Evolutionary conservation across 306 rosid genomes (phyloP).

Genomic region (Quercus aquifolioides): DNA sequence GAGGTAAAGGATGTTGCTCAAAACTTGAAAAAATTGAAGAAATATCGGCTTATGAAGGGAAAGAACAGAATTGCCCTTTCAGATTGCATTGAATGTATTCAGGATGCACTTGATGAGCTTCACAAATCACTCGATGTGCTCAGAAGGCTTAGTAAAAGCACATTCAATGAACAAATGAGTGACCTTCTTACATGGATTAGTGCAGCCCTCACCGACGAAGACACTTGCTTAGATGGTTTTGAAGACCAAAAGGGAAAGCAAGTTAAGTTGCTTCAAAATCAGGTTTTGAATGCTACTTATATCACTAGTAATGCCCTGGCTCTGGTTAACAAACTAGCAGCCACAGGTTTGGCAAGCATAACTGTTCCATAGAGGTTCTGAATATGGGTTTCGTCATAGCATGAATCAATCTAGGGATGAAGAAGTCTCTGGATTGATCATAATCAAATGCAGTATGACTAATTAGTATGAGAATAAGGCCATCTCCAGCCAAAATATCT

Average conservation of each 20-base stretch:
- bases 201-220: slow-evolving; percentile 56
- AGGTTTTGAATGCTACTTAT: slow-evolving; percentile 32
- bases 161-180: slow-evolving; percentile 49
- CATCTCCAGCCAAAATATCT: background rate
- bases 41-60: slow-evolving; percentile 13
- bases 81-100: slow-evolving; percentile 53
- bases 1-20: slow-evolving; percentile 38
- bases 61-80: slow-evolving; percentile 39
- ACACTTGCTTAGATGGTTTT: slow-evolving; percentile 64
- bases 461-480: slow-evolving; percentile 1
- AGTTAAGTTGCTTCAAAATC: slow-evolving; percentile 26
- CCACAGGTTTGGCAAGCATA: slow-evolving; percentile 35
- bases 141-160: slow-evolving; percentile 45
- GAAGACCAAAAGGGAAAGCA: slow-evolving; percentile 25
- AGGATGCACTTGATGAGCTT: slow-evolving; percentile 53
- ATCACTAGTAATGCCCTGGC: slow-evolving; percentile 66
- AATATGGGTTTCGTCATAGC: background rate
- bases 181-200: slow-evolving; percentile 70
- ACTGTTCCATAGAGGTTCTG: slow-evolving; percentile 20
- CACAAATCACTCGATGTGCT: slow-evolving; percentile 53
- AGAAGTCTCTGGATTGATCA: too few relatives aligned
- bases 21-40: slow-evolving; percentile 28
- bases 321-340: slow-evolving; percentile 55
- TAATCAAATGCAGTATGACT: too few relatives aligned
- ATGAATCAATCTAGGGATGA: background rate